Conservation (phyloP, 2,329 filamentous ascomycete species). For the Fusarium hostae region DNA sequence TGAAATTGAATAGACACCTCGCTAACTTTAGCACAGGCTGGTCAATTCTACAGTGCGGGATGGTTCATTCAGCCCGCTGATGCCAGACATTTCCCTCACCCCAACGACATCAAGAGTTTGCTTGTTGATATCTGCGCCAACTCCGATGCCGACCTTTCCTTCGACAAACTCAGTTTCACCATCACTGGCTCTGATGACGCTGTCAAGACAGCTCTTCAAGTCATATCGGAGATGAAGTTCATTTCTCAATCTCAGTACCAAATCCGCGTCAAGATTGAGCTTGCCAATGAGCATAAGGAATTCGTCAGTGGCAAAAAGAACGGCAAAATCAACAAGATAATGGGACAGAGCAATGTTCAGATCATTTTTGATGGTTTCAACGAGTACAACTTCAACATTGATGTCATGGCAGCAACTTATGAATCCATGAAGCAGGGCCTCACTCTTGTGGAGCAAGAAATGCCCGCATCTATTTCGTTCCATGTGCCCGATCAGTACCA, state of each 20-base stretch:
- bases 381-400: constrained; percentile 99
- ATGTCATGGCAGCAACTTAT: constrained; percentile 91
- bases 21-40: constrained; percentile 68
- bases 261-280: constrained; percentile 97
- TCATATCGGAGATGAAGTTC: constrained; percentile 91
- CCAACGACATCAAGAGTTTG: constrained; percentile 87
- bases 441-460: constrained; percentile 95
- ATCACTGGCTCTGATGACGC: constrained; percentile 96
- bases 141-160: constrained; percentile 92
- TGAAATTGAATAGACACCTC: background rate
- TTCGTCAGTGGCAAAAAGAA: constrained; percentile 99
- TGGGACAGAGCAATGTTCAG: constrained; percentile 99
- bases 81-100: constrained; percentile 66
- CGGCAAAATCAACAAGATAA: constrained; percentile 99
- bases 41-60: constrained; percentile 96
- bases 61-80: constrained; percentile 93
- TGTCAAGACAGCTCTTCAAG: constrained; percentile 93
- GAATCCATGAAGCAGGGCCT: constrained; percentile 94
- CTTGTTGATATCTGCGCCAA: constrained; percentile 96
- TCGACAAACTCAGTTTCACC: constrained; percentile 93
- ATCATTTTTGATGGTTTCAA: constrained; percentile 99
- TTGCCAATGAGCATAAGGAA: constrained; percentile 99
- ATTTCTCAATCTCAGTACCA: constrained; percentile 88
- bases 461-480: constrained; percentile 99
- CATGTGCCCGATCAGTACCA: constrained; percentile 99